Conservation (phyloP, 2,329 filamentous ascomycete genomes). For the Zelopaecilomyces penicillatus region DNA sequence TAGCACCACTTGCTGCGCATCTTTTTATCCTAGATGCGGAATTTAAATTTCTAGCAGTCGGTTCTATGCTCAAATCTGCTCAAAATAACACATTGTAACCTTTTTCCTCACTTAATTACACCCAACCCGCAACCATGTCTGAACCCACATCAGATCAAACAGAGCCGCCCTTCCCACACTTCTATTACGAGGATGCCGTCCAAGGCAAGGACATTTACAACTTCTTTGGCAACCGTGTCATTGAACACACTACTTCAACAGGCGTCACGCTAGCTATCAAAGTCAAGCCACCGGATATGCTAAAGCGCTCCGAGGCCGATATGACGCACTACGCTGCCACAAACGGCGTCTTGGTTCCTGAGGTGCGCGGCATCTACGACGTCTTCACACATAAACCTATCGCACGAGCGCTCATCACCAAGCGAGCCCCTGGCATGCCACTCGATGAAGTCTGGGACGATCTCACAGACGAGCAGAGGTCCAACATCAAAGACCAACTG, state of each 20-base stretch:
- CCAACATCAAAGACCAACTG: slow-evolving; percentile 7
- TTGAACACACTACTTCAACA: slow-evolving; percentile 5
- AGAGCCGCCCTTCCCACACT: too few relatives aligned
- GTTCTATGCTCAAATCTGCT: too few relatives aligned
- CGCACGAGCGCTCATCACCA: slow-evolving; percentile 5
- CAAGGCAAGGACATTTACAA: slow-evolving; percentile 2
- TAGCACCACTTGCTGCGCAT: too few relatives aligned
- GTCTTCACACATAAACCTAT: slow-evolving; percentile 2
- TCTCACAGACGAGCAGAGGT: background rate
- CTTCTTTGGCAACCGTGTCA: slow-evolving; percentile 1
- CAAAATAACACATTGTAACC: too few relatives aligned
- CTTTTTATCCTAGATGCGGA: too few relatives aligned
- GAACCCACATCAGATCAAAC: too few relatives aligned
- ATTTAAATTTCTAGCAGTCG: too few relatives aligned
- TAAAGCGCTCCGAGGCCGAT: slow-evolving; percentile 2
- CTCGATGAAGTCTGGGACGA: slow-evolving; percentile 2
- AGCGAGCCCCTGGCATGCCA: slow-evolving; percentile 1
- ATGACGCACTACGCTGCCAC: slow-evolving; percentile 7
- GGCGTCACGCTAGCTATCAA: slow-evolving; percentile 1
- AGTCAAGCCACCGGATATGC: background rate
- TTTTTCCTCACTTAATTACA: too few relatives aligned
- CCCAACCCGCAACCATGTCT: too few relatives aligned
- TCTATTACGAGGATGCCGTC: too few relatives aligned
- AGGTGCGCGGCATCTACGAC: slow-evolving; percentile 2
- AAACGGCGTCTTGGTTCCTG: slow-evolving; percentile 2